Evolutionary conservation across 345 rosid genomes (phyloP), one percentile per base, ranked within the genome.

Genomic region (Pugionium cornutum): DNA sequence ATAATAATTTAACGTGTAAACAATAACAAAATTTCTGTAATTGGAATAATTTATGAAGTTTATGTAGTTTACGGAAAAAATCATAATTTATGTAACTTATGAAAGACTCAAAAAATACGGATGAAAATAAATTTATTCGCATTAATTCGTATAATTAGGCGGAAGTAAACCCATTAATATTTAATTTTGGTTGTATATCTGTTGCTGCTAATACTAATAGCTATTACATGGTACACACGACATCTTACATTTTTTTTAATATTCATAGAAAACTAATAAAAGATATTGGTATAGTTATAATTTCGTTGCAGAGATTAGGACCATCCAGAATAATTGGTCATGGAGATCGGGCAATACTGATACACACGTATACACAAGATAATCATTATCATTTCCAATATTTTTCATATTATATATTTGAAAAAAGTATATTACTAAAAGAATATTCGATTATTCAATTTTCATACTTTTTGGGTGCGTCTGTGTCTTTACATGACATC

Each of bases 311-410:
- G 39, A 31, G 3, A 46, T 58, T 64, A 48, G 52, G 75, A 55
- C 75, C 58, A 71, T 40, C 30, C 30, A 56, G 6, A 71, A 56
- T 71, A 71, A 64, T 35, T 56, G 70, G 75, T 7, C 59, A 36
- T 41, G 42, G 65, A 33, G 65, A 64, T 41, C 53, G 65, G 69
- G 75, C 28, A 27, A 64, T 64, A 32, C 70, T 33, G 31, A 64
- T 48, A 56, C 69, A 71, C 75, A 71, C 52, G 69, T 63, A 63
- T 63, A 56, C 65, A 48, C 53, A 64, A 64, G 70, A 71, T 71
- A 71, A 64, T 33, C 69, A 48, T 71, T 33, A 47, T 41, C 46
- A 28, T 56, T 33, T 33, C 18, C 18, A 33, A 28, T 56, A 34
- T 34, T 34, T 34, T 34, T n/a, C 35, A 41, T 25, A 18, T 9